Conservation (phyloP, 2,329 filamentous ascomycete species). For the Pezizomycotina sp. region DNA sequence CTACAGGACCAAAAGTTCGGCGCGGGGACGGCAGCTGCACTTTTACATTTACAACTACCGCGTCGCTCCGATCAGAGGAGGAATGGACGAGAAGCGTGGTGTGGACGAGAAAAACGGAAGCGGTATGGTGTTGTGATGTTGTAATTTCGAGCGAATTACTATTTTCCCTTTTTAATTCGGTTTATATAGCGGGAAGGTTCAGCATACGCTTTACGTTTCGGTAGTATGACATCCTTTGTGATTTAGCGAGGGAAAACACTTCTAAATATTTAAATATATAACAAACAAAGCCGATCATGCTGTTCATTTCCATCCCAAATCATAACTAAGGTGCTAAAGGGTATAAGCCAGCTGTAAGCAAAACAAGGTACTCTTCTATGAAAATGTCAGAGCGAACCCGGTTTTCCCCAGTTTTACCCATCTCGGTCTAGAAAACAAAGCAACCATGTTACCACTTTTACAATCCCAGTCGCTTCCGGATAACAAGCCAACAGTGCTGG, state of each 20-base stretch:
- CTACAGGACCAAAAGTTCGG: constrained; percentile 89
- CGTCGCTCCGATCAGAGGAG: constrained; percentile 66
- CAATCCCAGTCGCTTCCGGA: constrained; percentile 13
- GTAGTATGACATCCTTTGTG: no score
- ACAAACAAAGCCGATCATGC: no score
- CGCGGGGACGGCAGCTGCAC: constrained; percentile 79
- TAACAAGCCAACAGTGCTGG: constrained; percentile 8
- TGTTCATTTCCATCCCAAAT: no score
- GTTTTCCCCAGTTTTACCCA: not conserved
- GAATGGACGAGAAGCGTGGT: constrained; percentile 62
- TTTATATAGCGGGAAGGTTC: no score
- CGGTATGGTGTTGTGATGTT: constrained; percentile 83
- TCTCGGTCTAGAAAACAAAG: not conserved
- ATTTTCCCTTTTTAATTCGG: no score
- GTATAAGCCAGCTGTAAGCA: no score
- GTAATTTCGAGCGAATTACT: constrained; percentile 27
- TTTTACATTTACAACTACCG: constrained; percentile 98
- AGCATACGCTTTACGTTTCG: no score
- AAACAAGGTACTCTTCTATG: no score
- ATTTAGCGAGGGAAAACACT: no score
- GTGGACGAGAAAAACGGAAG: constrained; percentile 64
- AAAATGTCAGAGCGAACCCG: no score
- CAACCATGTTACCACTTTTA: not conserved
- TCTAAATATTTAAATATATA: no score
- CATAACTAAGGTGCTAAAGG: no score